Conservation (phyloP, 1,284 basidiomycete species). For the Singerocomus rubriflavus region DNA sequence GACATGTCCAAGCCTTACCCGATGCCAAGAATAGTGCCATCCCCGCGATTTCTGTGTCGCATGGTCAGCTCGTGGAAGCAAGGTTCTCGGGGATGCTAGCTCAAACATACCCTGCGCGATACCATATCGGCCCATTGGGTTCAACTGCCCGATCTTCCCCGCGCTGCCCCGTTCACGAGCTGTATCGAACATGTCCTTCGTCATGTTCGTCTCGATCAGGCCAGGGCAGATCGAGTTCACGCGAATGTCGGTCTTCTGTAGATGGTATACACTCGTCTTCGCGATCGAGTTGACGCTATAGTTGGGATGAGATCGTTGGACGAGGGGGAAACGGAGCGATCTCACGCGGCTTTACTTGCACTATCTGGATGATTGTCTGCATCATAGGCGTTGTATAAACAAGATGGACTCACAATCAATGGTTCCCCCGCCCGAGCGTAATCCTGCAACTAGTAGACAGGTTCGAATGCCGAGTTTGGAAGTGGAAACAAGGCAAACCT, state of each 20-base stretch:
- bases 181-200: constrained; percentile 66
- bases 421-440: constrained; percentile 82
- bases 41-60: constrained; percentile 70
- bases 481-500: constrained; percentile 40
- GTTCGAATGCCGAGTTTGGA: constrained; percentile 8
- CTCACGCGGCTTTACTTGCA: constrained; percentile 87
- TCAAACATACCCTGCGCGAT: constrained; percentile 62
- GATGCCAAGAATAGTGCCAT: constrained; percentile 85
- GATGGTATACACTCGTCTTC: constrained; percentile 76
- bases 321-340: constrained; percentile 10
- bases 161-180: constrained; percentile 73
- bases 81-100: neutral
- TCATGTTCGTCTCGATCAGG: constrained; percentile 90
- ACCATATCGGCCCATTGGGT: constrained; percentile 79
- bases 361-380: constrained; percentile 55
- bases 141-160: constrained; percentile 81
- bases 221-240: constrained; percentile 92
- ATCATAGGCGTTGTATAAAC: neutral
- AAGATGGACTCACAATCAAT: constrained; percentile 66
- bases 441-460: constrained; percentile 65
- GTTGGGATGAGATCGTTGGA: constrained; percentile 8
- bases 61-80: constrained; percentile 22
- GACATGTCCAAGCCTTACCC: constrained; percentile 45
- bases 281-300: constrained; percentile 82
- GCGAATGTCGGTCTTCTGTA: constrained; percentile 80